phyloP scores from a whole-genome alignment of 257 asterid genomes.

The Nicotiana attenuata region DNA sequence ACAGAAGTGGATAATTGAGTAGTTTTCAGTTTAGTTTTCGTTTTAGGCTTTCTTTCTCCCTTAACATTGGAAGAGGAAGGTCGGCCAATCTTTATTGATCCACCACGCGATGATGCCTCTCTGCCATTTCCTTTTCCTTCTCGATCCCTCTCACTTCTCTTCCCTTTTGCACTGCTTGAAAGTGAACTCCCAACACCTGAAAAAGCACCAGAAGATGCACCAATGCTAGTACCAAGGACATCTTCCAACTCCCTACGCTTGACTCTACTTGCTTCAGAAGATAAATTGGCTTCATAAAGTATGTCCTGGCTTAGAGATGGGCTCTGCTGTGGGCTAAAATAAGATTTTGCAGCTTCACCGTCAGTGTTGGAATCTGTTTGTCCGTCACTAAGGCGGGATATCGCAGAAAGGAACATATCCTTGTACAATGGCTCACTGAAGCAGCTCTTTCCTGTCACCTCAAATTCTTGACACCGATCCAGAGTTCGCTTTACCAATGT shows the following conservation, averaged over 20 bases:
- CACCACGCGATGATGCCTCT: conserved; percentile 54
- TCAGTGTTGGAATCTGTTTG: conserved; percentile 42
- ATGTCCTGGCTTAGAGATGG: conserved; percentile 55
- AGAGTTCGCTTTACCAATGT: conserved; percentile 70
- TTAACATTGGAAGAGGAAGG: conserved; percentile 42
- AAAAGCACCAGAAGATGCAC: conserved; percentile 21
- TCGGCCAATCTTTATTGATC: conserved; percentile 60
- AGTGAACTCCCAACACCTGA: conserved; percentile 61
- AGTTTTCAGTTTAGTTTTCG: conserved; percentile 78
- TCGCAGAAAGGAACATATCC: conserved; percentile 69
- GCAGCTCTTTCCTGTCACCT: conserved; percentile 74
- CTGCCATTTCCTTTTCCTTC: conserved; percentile 79
- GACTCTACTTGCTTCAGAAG: conserved; percentile 53
- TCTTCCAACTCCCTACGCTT: conserved; percentile 73
- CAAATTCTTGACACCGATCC: conserved; percentile 62
- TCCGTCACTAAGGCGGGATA: conserved; percentile 47
- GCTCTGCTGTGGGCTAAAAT: conserved; percentile 56
- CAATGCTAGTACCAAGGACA: conserved; percentile 46
- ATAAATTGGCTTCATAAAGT: conserved; percentile 45
- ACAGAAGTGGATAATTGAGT: conserved; percentile 67
- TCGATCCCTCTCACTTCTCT: conserved; percentile 73
- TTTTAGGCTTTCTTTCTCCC: conserved; percentile 82
- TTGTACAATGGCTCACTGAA: conserved; percentile 62
- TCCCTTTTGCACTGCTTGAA: conserved; percentile 74
- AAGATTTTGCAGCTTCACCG: conserved; percentile 51